Percentiles rank a stretch among this genome's conserved stretches.
These are phyloP conservation scores for Nakaseomyces nivariensis DNA, from an alignment of 1,139 yeast genomes.

Conservation along the genomic window DNA sequence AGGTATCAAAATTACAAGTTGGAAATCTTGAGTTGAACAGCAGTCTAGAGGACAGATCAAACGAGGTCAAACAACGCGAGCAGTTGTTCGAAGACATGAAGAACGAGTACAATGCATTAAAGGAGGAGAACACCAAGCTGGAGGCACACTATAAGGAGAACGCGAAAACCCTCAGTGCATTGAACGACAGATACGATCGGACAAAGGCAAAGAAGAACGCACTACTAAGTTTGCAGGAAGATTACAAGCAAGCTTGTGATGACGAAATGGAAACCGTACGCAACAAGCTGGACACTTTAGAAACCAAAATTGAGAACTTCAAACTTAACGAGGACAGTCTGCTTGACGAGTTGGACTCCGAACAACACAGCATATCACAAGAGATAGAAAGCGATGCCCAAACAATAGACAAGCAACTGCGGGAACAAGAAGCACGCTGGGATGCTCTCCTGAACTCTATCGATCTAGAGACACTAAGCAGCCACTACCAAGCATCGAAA, in stretches of 20 bases:
- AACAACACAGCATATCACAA: conserved; percentile 23
- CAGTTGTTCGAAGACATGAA: conserved; percentile 31
- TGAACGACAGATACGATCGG: neutral
- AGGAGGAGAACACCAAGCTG: conserved; percentile 51
- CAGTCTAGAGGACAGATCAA: neutral
- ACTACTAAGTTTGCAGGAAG: conserved; percentile 36
- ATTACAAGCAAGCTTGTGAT: conserved; percentile 41
- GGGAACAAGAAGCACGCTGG: neutral
- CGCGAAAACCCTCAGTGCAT: conserved; percentile 32
- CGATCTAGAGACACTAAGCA: neutral
- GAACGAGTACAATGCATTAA: conserved; percentile 61
- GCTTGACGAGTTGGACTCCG: conserved; percentile 30
- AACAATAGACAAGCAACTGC: neutral
- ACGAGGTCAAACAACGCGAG: neutral
- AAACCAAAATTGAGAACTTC: conserved; percentile 36
- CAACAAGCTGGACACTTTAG: conserved; percentile 52
- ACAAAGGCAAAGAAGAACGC: conserved; percentile 7
- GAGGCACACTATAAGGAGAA: conserved; percentile 54
- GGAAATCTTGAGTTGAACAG: conserved; percentile 62
- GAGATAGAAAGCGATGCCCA: neutral
- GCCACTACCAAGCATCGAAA: neutral
- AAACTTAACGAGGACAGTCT: conserved; percentile 47
- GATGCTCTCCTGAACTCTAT: neutral
- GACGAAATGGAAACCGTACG: conserved; percentile 47
- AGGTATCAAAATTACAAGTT: conserved; percentile 38